Percentiles rank a stretch among this genome's conserved stretches.
Evolutionary conservation across 108 stramenopile genomes (phyloP).

Genomic region (Fistulifera pelliculosa): DNA sequence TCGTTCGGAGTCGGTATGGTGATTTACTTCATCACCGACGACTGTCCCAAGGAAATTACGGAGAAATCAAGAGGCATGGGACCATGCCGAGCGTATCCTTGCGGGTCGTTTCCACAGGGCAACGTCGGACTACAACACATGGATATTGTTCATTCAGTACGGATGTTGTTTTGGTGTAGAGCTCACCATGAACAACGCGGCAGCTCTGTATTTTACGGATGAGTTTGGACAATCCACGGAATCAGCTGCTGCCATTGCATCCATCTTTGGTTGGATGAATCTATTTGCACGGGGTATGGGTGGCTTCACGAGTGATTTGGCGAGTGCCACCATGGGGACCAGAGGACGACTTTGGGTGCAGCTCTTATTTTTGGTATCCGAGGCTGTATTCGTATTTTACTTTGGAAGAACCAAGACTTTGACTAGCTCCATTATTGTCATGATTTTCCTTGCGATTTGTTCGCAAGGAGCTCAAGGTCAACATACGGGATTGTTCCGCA

Average conservation of each 20-base stretch:
- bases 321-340: constrained; percentile 58
- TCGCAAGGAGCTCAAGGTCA: constrained; percentile 76
- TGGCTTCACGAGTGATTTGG: constrained; percentile 46
- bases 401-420: constrained; percentile 40
- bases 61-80: constrained; percentile 62
- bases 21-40: constrained; percentile 53
- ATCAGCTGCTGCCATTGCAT: constrained; percentile 64
- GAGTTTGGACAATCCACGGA: constrained; percentile 56
- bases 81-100: constrained; percentile 64
- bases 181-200: constrained; percentile 76
- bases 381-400: constrained; percentile 58
- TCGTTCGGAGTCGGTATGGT: constrained; percentile 22
- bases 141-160: constrained; percentile 82
- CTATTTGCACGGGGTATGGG: constrained; percentile 70
- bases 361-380: constrained; percentile 36
- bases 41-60: constrained; percentile 81
- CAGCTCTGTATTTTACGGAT: constrained; percentile 73
- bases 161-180: constrained; percentile 89
- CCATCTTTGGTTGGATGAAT: constrained; percentile 73
- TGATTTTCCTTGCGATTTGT: constrained; percentile 69
- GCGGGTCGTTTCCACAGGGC: constrained; percentile 53
- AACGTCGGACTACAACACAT: constrained; percentile 74
- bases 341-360: constrained; percentile 60
- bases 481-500: constrained; percentile 76
- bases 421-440: constrained; percentile 41